A percentile compares a stretch with the other conserved stretches of the same genome.
phyloP scores from a whole-genome alignment of 2,329 filamentous ascomycete species.

The Pseudogymnoascus sp. region DNA sequence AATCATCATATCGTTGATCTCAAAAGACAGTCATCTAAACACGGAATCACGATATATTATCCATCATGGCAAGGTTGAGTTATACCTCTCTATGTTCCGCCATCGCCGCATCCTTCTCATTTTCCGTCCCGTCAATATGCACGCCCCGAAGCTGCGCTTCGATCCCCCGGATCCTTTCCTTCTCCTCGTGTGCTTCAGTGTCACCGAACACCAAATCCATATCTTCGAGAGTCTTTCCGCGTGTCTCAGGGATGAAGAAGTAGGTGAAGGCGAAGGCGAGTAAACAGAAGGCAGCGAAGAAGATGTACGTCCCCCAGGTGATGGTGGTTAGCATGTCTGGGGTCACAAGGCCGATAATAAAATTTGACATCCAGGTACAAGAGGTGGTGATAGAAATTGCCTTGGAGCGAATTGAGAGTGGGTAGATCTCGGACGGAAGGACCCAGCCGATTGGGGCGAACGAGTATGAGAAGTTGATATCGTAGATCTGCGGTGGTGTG shows the following conservation, averaged over 20 bases:
- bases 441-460: constrained; percentile 52
- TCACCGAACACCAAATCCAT: constrained; percentile 46
- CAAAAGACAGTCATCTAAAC: neutral
- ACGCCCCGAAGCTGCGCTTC: constrained; percentile 20
- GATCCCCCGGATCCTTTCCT: constrained; percentile 20
- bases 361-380: constrained; percentile 54
- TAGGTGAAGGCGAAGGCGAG: constrained; percentile 43
- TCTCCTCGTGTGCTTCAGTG: constrained; percentile 32
- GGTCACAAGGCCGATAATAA: constrained; percentile 47
- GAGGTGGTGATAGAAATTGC: constrained; percentile 55
- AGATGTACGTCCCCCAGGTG: constrained; percentile 49
- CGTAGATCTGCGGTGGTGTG: constrained; percentile 43
- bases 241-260: constrained; percentile 53
- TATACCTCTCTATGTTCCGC: constrained; percentile 13
- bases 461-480: constrained; percentile 56
- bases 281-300: constrained; percentile 51
- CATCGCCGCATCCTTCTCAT: constrained; percentile 14
- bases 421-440: constrained; percentile 53
- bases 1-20: neutral
- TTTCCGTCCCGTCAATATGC: constrained; percentile 16
- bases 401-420: constrained; percentile 49
- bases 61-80: neutral
- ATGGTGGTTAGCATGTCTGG: constrained; percentile 50
- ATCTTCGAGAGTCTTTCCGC: constrained; percentile 47
- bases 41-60: neutral